A percentile compares a stretch with the other conserved stretches of the same genome.
Conservation (phyloP, 2,329 filamentous ascomycete species). For the Westerdykella sp. region DNA sequence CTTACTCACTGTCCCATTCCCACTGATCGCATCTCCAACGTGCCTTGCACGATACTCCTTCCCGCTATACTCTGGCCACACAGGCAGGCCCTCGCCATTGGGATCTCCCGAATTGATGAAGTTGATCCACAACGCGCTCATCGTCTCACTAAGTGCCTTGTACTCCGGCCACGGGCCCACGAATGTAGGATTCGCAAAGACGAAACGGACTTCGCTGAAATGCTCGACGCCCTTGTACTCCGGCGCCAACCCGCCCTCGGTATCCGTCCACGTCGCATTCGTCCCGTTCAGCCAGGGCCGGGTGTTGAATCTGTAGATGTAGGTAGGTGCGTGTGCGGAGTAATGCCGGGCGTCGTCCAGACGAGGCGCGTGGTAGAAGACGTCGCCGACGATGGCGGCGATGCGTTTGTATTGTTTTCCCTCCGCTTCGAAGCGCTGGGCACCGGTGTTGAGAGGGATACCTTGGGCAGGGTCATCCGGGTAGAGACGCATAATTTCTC, state of each 20-base stretch:
- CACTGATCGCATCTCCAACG: no score
- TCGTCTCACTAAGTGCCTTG: constrained; percentile 37
- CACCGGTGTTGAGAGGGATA: constrained; percentile 30
- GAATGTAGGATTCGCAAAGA: constrained; percentile 41
- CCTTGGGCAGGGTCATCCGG: constrained; percentile 29
- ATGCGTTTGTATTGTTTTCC: constrained; percentile 49
- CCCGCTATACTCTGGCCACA: constrained; percentile 40
- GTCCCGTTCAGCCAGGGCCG: constrained; percentile 24
- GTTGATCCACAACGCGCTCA: constrained; percentile 42
- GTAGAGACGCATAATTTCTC: constrained; percentile 30
- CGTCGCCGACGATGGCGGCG: constrained; percentile 50
- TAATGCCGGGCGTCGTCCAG: constrained; percentile 38
- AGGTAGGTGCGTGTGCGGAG: constrained; percentile 47
- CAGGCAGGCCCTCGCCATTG: constrained; percentile 31
- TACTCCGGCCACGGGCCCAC: constrained; percentile 37
- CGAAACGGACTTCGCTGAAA: constrained; percentile 47
- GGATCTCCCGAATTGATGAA: constrained; percentile 39
- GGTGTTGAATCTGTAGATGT: constrained; percentile 57
- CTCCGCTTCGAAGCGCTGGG: constrained; percentile 25
- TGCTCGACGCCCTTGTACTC: constrained; percentile 47
- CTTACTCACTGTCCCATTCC: no score
- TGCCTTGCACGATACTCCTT: no score
- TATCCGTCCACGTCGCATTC: constrained; percentile 32
- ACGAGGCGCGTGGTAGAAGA: constrained; percentile 52
- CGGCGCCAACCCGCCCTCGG: constrained; percentile 40